phyloP scores from a whole-genome alignment of 495 filamentous ascomycete species.

The Neurospora sp. region DNA sequence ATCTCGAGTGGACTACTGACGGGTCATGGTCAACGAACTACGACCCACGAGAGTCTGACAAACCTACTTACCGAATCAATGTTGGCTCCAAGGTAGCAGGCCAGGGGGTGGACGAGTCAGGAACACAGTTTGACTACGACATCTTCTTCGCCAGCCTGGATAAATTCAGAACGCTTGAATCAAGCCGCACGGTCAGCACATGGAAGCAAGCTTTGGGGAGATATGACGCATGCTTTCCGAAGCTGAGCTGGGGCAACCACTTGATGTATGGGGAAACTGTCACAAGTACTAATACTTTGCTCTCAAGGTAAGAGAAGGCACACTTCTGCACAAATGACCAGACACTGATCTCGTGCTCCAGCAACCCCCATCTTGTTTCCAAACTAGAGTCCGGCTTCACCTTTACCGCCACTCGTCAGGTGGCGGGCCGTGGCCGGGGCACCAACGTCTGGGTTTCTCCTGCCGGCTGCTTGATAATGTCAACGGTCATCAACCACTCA shows the following conservation, averaged over 20 bases:
- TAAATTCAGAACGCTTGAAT: conserved; percentile 39
- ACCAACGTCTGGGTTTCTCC: conserved; percentile 94
- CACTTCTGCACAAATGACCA: not conserved
- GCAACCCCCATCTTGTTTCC: conserved; percentile 68
- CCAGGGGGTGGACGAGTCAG: not conserved
- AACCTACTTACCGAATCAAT: not conserved
- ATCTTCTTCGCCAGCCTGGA: conserved; percentile 65
- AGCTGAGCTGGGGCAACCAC: conserved; percentile 59
- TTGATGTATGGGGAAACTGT: conserved; percentile 87
- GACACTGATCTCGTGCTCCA: conserved; percentile 19
- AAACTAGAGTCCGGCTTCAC: conserved; percentile 75
- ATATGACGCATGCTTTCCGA: conserved; percentile 29
- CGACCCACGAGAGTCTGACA: not conserved
- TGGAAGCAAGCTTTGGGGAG: not conserved
- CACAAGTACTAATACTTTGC: conserved; percentile 88
- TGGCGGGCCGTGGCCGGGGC: conserved; percentile 85
- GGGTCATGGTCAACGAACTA: not conserved
- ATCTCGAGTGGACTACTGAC: not conserved
- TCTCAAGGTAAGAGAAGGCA: conserved; percentile 61
- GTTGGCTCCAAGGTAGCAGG: not conserved
- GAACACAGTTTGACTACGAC: conserved; percentile 62
- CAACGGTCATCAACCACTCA: conserved; percentile 72
- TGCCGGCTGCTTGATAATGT: conserved; percentile 76
- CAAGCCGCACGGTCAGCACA: not conserved
- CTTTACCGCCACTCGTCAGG: conserved; percentile 80